Evolutionary conservation across 768 basidiomycete genomes (phyloP), one percentile per base, ranked within the genome.

Genomic region (Amanita pseudoporphyria): DNA sequence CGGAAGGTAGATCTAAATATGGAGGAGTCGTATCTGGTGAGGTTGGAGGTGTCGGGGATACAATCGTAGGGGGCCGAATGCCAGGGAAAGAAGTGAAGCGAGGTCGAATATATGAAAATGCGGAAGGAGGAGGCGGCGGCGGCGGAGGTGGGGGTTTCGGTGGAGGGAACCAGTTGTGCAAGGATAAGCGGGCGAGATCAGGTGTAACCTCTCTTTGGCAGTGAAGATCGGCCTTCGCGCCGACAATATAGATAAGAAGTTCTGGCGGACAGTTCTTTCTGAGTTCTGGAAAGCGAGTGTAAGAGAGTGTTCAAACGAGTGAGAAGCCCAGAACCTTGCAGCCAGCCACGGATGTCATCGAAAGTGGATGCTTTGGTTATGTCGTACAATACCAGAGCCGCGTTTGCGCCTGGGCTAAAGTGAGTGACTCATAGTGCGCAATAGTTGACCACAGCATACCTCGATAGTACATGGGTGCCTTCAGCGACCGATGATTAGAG

Each of bases 391-490:
- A 96, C 74, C 54, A 97, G 77, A 32, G 93, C 93, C 56, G 92
- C 93, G 63, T 94, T 88, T 60, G 93, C 89, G 63, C 91, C 91
- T 77, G 58, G 42, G 59, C 53, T 28, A 35, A 49, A 36, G 50
- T 52, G 51, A 55, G 54, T 44, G 35, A 48, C 39, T 45, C 49
- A 36, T 48, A 43, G 32, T 44, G 50, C 32, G 49, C 35, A 26
- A 22, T 5, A 26, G 41, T n/a, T 14, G 26, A 42, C 41, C 24
- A 28, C 7, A 21, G 57, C 62, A 36, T 44, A 74, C 75, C 77
- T 69, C 91, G 82, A 76, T 94, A 94, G 72, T 94, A 95, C 84
- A 95, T 92, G 57, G 89, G 90, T 58, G 92, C 92, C 90, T 90
- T 58, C 39, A 47, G 22, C 26, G 26, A 37, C 47, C 31, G 47